These are phyloP conservation scores for Kurtzmaniella natalensis DNA, from an alignment of 1,139 yeast genomes.

Conservation along the genomic window DNA sequence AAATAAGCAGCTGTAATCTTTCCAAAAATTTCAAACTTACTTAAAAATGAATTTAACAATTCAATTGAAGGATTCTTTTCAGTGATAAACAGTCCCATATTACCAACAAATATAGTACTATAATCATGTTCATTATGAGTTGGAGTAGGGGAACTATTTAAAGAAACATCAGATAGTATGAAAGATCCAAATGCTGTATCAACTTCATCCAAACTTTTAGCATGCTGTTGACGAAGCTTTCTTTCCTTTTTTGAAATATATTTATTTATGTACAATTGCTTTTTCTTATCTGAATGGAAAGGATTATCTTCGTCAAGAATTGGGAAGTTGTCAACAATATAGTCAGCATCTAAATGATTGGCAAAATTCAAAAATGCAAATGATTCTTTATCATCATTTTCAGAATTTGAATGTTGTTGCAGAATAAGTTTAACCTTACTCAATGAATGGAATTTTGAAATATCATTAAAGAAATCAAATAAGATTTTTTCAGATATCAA, in stretches of 20 bases:
- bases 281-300: conserved; percentile 27
- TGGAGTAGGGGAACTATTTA: not conserved
- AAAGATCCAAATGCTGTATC: conserved; percentile 3
- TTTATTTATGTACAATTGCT: conserved; percentile 24
- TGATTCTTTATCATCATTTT: conserved; percentile 14
- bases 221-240: conserved; percentile 12
- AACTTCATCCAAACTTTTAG: conserved; percentile 3
- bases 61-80: conserved; percentile 13
- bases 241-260: conserved; percentile 27
- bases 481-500: conserved; percentile 15
- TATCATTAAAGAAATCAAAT: conserved; percentile 21
- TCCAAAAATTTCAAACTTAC: conserved; percentile 35
- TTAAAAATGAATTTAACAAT: conserved; percentile 20
- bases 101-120: conserved; percentile 43
- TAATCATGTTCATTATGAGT: conserved; percentile 27
- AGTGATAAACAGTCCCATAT: conserved; percentile 31
- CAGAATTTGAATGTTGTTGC: not conserved
- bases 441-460: conserved; percentile 24
- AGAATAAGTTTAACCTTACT: conserved; percentile 27
- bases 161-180: conserved; percentile 1
- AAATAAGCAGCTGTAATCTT: conserved; percentile 41
- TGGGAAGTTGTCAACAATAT: conserved; percentile 17
- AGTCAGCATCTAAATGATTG: conserved; percentile 35
- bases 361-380: conserved; percentile 35
- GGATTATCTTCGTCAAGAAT: conserved; percentile 18